A percentile compares a stretch with the other conserved stretches of the same genome.
Conservation (phyloP, 2,329 filamentous ascomycete genomes). For the Zymoseptoria tritici region DNA sequence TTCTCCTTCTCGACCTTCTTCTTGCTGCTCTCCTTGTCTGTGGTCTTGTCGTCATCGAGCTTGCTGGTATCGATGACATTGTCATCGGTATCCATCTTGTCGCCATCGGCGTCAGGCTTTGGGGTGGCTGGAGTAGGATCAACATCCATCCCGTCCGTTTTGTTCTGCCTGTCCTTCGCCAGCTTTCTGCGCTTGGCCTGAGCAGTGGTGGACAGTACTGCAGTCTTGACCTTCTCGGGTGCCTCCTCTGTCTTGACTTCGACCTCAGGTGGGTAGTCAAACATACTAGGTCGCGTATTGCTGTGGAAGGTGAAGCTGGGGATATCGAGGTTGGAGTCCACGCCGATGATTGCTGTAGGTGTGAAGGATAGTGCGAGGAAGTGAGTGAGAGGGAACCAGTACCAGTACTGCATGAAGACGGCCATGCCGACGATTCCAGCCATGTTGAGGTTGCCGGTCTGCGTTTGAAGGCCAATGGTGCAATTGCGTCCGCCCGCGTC, state of each 20-base stretch:
- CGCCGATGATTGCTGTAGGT: conserved; percentile 90
- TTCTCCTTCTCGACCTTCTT: conserved; percentile 95
- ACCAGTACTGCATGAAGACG: conserved; percentile 99
- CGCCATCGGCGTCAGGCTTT: conserved; percentile 50
- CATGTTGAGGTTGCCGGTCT: conserved; percentile 98
- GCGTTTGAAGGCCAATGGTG: conserved; percentile 94
- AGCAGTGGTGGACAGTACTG: conserved; percentile 90
- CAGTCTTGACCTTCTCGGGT: conserved; percentile 87
- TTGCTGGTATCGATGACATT: conserved; percentile 34
- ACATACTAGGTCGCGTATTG: conserved; percentile 87
- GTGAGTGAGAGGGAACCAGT: conserved; percentile 99
- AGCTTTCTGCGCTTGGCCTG: conserved; percentile 93
- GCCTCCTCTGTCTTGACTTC: conserved; percentile 93
- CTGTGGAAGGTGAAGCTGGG: conserved; percentile 94
- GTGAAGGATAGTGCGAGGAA: conserved; percentile 94
- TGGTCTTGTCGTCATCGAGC: conserved; percentile 30
- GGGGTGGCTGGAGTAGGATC: conserved; percentile 71
- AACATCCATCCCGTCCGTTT: conserved; percentile 91
- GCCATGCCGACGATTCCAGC: conserved; percentile 95
- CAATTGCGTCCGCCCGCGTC: conserved; percentile 97
- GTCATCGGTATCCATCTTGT: conserved; percentile 75
- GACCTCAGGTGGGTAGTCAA: conserved; percentile 95
- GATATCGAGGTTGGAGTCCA: conserved; percentile 89
- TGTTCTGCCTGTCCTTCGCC: conserved; percentile 84
- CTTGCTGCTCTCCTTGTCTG: conserved; percentile 58